Evolutionary conservation across 176 grass and related monocot species (phyloP).

Genomic region (Juncus inflexus): DNA sequence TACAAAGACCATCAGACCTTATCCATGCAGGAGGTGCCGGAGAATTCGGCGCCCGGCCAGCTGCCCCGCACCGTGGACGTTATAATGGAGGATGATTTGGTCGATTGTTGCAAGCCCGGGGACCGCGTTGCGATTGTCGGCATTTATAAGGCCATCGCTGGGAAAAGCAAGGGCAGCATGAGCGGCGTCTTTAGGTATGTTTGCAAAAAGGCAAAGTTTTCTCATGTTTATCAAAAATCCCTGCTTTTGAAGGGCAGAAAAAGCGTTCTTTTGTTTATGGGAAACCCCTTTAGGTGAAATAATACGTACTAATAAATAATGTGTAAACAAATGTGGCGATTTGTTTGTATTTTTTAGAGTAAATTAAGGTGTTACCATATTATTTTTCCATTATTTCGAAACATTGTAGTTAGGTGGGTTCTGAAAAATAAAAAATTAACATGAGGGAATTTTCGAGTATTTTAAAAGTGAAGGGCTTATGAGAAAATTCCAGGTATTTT

Average conservation of each 20-base stretch:
- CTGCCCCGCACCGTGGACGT: slow-evolving; percentile 92
- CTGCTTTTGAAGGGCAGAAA: background rate
- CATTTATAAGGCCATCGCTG: slow-evolving; percentile 90
- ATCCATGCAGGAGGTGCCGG: slow-evolving; percentile 98
- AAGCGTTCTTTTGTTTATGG: too few species aligned
- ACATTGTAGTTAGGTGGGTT: background rate
- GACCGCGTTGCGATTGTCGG: slow-evolving; percentile 96
- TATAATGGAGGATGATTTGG: slow-evolving; percentile 92
- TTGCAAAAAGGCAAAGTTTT: background rate
- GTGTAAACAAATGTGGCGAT: too few species aligned
- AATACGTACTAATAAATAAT: too few species aligned
- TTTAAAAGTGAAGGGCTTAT: too few species aligned
- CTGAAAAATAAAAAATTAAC: too few species aligned
- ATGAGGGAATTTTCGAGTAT: too few species aligned
- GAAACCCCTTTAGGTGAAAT: too few species aligned
- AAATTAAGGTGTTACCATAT: too few species aligned
- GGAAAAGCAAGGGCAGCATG: slow-evolving; percentile 98
- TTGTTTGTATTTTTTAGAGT: too few species aligned
- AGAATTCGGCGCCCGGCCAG: slow-evolving; percentile 94
- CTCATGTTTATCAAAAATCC: background rate
- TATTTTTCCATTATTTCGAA: too few species aligned
- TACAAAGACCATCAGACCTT: slow-evolving; percentile 97
- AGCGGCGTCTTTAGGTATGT: slow-evolving; percentile 90
- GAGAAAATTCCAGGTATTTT: too few species aligned
- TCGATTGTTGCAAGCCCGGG: slow-evolving; percentile 97